Evolutionary conservation across 2,329 filamentous ascomycete genomes (phyloP).

Genomic region (Pestalotiopsis sp.): DNA sequence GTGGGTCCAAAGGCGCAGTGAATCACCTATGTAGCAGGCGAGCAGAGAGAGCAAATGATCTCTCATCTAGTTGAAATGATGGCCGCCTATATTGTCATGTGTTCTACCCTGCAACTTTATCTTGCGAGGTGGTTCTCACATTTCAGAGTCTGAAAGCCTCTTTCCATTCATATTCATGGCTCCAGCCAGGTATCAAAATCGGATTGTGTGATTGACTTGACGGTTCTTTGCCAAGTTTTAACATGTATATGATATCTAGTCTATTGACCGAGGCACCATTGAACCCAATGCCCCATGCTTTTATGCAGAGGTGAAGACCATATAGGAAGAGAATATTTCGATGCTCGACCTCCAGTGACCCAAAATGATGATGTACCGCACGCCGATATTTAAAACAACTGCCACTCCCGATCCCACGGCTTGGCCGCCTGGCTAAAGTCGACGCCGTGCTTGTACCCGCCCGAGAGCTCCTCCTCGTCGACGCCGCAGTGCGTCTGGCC

Average conservation of each 20-base stretch:
- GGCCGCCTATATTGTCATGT: neutral
- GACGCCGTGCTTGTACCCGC: conserved; percentile 66
- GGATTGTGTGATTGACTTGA: neutral
- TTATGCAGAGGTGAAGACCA: neutral
- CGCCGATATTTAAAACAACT: conserved; percentile 25
- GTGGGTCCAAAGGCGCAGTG: too few relatives aligned
- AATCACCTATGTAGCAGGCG: too few relatives aligned
- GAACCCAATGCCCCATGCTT: neutral
- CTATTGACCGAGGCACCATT: neutral
- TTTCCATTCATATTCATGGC: neutral
- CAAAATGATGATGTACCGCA: too few relatives aligned
- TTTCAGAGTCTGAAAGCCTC: neutral
- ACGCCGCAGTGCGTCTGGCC: conserved; percentile 76
- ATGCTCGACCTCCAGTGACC: too few relatives aligned
- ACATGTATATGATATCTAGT: neutral
- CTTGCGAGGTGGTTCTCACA: neutral
- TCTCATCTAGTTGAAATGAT: too few relatives aligned
- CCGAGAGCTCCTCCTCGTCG: conserved; percentile 73
- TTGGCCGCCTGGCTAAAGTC: conserved; percentile 51
- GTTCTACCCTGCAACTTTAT: neutral
- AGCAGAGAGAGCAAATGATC: too few relatives aligned
- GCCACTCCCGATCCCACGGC: conserved; percentile 53
- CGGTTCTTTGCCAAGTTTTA: neutral
- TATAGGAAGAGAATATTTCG: too few relatives aligned
- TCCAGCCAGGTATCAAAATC: too few relatives aligned